A percentile compares a stretch with the other conserved stretches of the same genome.
phyloP scores from a whole-genome alignment of 352 stramenopile genomes.

The Globisporangium iwayamae region DNA sequence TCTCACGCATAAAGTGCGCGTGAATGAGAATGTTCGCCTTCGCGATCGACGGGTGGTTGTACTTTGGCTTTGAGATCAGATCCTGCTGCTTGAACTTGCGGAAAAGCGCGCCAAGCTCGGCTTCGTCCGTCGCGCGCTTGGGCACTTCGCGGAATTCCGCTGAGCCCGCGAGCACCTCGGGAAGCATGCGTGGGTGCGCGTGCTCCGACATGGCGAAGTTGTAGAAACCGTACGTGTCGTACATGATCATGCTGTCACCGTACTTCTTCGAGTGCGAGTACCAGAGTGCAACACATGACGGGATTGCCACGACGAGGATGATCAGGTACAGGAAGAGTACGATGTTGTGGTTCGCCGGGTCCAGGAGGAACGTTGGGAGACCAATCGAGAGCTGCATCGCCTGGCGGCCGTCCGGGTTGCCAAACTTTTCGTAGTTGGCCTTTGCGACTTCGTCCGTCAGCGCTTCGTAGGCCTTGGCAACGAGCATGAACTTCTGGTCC shows the following conservation, averaged over 20 bases:
- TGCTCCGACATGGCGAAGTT: constrained; percentile 96
- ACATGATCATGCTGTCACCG: constrained; percentile 99
- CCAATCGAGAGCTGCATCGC: constrained; percentile 95
- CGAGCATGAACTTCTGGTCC: constrained; percentile 99
- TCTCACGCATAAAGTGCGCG: constrained; percentile 92
- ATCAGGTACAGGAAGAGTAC: constrained; percentile 99
- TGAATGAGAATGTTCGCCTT: constrained; percentile 92
- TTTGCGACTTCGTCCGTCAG: constrained; percentile 95
- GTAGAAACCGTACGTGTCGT: constrained; percentile 99
- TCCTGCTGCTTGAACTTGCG: constrained; percentile 79
- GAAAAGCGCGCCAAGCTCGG: constrained; percentile 58
- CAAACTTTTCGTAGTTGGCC: constrained; percentile 98
- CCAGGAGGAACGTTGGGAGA: constrained; percentile 96
- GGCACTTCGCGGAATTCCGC: constrained; percentile 90
- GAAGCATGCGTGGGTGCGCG: constrained; percentile 93
- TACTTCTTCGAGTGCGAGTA: constrained; percentile 98
- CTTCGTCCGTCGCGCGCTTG: constrained; percentile 51
- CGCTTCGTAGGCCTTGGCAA: constrained; percentile 93
- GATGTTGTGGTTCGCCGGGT: constrained; percentile 97
- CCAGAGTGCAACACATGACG: constrained; percentile 93
- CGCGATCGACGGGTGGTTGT: constrained; percentile 79
- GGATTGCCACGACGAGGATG: constrained; percentile 97
- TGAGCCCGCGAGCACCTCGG: constrained; percentile 91
- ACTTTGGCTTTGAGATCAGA: constrained; percentile 82
- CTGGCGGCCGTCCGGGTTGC: constrained; percentile 98